These are phyloP conservation scores for Diaporthe humulicola DNA, from an alignment of 2,329 filamentous ascomycete species.

Conservation along the genomic window DNA sequence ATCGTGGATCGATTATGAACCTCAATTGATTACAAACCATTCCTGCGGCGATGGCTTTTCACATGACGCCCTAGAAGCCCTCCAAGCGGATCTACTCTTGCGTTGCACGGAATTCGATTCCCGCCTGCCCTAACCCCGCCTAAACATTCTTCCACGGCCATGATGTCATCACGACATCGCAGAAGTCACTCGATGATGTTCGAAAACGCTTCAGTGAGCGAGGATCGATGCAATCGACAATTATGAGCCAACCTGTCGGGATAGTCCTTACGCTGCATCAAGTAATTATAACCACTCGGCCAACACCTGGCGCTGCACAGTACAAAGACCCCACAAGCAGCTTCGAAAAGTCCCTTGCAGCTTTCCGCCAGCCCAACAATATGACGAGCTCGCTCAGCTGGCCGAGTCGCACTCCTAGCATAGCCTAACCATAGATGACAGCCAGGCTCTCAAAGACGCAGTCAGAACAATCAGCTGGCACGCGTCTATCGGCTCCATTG, in stretches of 20 bases:
- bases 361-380: conserved; percentile 50
- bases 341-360: conserved; percentile 46
- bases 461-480: conserved; percentile 67
- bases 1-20: conserved; percentile 1
- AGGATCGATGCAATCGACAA: not conserved
- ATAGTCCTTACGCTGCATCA: not conserved
- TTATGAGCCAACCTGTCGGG: not conserved
- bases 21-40: not conserved
- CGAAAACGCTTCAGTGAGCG: not conserved
- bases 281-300: not conserved
- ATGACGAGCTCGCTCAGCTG: conserved; percentile 65
- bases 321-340: not conserved
- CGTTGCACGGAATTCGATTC: not conserved
- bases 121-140: conserved; percentile 15
- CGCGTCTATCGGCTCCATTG: conserved; percentile 69
- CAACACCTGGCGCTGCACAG: not conserved
- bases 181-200: not conserved
- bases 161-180: conserved; percentile 12
- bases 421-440: conserved; percentile 67
- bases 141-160: not conserved
- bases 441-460: conserved; percentile 68
- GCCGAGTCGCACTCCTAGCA: conserved; percentile 71
- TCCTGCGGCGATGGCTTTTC: not conserved
- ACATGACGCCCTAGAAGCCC: conserved; percentile 11
- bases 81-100: not conserved